Conservation (phyloP, 1,139 yeast species). For the Saccharomycopsis hybrid region DNA sequence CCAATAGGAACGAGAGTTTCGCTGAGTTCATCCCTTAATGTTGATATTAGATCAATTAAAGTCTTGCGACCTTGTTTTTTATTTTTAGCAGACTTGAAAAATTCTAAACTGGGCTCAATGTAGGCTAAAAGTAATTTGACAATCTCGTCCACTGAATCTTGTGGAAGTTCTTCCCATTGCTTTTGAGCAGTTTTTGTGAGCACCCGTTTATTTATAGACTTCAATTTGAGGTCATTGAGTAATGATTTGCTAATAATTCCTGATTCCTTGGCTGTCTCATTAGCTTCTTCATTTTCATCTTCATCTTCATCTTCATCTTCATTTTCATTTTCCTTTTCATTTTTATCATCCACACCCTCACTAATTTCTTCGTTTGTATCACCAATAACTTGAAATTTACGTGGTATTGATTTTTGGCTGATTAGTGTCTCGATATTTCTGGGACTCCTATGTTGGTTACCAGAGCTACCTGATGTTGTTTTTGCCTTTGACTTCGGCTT, state of each 20-base stretch:
- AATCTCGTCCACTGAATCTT: conserved; percentile 8
- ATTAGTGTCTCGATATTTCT: no score
- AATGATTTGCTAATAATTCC: not conserved
- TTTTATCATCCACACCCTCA: no score
- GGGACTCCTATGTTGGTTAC: no score
- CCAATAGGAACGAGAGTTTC: conserved; percentile 19
- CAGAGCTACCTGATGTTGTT: no score
- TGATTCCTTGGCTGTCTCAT: no score
- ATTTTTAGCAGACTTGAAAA: conserved; percentile 8
- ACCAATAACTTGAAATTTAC: no score
- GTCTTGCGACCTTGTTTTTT: conserved; percentile 7
- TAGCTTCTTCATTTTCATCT: not conserved
- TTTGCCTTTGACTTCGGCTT: no score
- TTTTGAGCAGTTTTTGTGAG: conserved; percentile 15
- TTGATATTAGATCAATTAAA: not conserved
- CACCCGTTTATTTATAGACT: conserved; percentile 9
- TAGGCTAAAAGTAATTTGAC: conserved; percentile 1
- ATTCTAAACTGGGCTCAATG: conserved; percentile 14
- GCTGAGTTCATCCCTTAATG: conserved; percentile 5
- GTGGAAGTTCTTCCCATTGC: conserved; percentile 19
- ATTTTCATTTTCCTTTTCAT: no score
- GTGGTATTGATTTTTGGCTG: no score
- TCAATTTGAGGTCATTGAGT: conserved; percentile 5
- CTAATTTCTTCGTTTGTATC: no score
- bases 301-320: no score